Base-by-base conservation (phyloP, 2,329 filamentous ascomycete species). In the Nemania abortiva region DNA sequence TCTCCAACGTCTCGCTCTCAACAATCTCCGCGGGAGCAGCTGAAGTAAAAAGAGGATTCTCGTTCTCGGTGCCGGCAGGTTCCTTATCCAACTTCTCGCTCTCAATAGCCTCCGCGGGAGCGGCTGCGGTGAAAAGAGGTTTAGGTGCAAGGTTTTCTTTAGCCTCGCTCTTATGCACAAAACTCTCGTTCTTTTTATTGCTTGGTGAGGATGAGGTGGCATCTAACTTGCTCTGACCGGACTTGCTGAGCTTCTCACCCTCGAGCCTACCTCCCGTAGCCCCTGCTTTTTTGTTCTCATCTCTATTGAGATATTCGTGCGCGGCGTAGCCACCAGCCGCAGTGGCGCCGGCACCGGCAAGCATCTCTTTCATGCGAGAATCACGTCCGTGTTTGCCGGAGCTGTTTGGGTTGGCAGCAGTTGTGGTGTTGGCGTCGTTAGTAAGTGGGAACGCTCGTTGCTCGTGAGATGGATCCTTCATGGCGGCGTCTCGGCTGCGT, bases 381-480 rank as follows among this genome's bases (percentile, higher is more conserved):
- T 71, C 60, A 0, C 56, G 63, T 6, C 53, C 61, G 6, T 18
- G 62, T 18, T 47, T 50, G 1, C 29, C 27, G 0, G n/a, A 22
- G n/a, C 45, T 22, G 4, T 29, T 60, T 6, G 31, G 22, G 13
- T 58, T 58, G 0, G 60, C 18, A 10, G 63, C 20, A 10, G 54
- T 34, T 3, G n/a, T 18, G 9, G 29, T n/a, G 31, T 57, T 49
- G 0, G 13, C 22, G 18, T 42, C 47, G 4, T 31, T 64, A 9
- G 15, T 47, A 6, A 73, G 71, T 2, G 72, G 73, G 18, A 73
- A 72, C 7, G 59, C 59, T 5, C 70, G 65, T 54, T 75, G 74
- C 13, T 72, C 62, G 9, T 62, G 31, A 39, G 54, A 20, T 6
- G 20, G n/a, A 29, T 71, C 31, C 37, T 29, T 54, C 9, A 64